These are phyloP conservation scores for Pichia sp. DNA, from an alignment of 1,139 yeast species.

Conservation along the genomic window DNA sequence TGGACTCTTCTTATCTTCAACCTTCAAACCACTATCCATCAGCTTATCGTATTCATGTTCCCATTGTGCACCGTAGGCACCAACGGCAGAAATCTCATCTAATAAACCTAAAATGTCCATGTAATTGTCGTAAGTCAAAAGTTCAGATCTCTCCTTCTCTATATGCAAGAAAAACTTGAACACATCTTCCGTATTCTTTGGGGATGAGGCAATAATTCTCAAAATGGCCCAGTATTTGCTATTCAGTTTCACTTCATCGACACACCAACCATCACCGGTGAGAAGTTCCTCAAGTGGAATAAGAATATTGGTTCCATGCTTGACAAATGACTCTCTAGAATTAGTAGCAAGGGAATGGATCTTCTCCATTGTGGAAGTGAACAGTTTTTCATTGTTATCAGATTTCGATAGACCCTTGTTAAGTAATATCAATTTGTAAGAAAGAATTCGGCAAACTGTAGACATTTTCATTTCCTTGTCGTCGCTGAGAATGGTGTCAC, in stretches of 20 bases:
- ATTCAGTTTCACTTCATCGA: conserved; percentile 29
- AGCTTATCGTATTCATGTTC: conserved; percentile 53
- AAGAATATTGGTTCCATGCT: conserved; percentile 45
- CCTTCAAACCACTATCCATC: conserved; percentile 35
- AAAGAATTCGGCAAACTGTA: conserved; percentile 20
- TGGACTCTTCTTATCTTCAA: conserved; percentile 38
- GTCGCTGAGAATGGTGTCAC: conserved; percentile 19
- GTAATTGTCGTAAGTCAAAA: conserved; percentile 44
- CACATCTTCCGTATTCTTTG: conserved; percentile 42
- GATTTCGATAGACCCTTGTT: conserved; percentile 26
- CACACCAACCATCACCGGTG: conserved; percentile 43
- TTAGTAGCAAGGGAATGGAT: conserved; percentile 26
- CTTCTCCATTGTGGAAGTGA: conserved; percentile 26
- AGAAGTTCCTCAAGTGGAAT: conserved; percentile 45
- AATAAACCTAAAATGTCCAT: conserved; percentile 61
- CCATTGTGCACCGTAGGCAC: conserved; percentile 73
- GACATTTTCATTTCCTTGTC: conserved; percentile 15
- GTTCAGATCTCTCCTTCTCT: conserved; percentile 32
- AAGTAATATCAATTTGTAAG: conserved; percentile 38
- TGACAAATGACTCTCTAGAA: conserved; percentile 34
- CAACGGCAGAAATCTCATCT: conserved; percentile 77
- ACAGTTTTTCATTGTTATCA: conserved; percentile 16
- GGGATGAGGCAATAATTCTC: conserved; percentile 50
- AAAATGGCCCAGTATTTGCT: conserved; percentile 62
- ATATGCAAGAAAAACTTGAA: conserved; percentile 43